A percentile compares a stretch with the other conserved stretches of the same genome.
These are phyloP conservation scores for Batrachochytrium dendrobatidis DNA, from an alignment of 371 early-diverging fungal genomes.

Conservation along the genomic window DNA sequence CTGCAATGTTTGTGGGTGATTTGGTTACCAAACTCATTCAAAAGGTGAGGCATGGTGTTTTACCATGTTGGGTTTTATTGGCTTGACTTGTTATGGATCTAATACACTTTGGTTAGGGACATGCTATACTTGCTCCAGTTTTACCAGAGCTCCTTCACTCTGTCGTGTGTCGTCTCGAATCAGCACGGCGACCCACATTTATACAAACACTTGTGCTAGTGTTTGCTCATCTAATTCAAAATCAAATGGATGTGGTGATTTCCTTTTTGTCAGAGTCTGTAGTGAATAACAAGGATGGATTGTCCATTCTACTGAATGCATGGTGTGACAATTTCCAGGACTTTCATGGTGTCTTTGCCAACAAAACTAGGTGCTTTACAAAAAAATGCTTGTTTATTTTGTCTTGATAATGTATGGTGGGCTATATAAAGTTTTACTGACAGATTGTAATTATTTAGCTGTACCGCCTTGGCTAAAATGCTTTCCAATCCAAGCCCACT, in stretches of 20 bases:
- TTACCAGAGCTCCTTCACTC: slow-evolving; percentile 74
- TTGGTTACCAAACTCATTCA: slow-evolving; percentile 74
- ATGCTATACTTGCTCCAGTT: slow-evolving; percentile 56
- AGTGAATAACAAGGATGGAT: slow-evolving; percentile 50
- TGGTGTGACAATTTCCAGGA: slow-evolving; percentile 74
- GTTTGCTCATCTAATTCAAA: slow-evolving; percentile 73
- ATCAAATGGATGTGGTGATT: slow-evolving; percentile 52
- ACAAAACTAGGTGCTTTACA: slow-evolving; percentile 61
- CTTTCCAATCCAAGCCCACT: slow-evolving; percentile 59
- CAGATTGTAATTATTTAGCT: too few species aligned
- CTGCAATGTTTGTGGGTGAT: slow-evolving; percentile 82
- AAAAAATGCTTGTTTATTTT: background rate
- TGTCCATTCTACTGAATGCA: slow-evolving; percentile 57
- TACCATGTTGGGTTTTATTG: background rate
- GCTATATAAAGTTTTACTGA: background rate
- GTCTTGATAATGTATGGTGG: slow-evolving; percentile 6
- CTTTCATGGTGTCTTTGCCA: slow-evolving; percentile 65
- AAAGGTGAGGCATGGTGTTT: slow-evolving; percentile 42
- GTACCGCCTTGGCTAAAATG: slow-evolving; percentile 70
- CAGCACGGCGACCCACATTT: slow-evolving; percentile 66
- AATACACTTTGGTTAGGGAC: slow-evolving; percentile 33
- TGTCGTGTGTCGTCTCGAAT: slow-evolving; percentile 58
- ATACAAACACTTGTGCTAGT: slow-evolving; percentile 79
- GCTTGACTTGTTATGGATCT: background rate
- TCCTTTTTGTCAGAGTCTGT: slow-evolving; percentile 53